Evolutionary conservation across 345 rosid species (phyloP).

Genomic region (Lepidium africanum): DNA sequence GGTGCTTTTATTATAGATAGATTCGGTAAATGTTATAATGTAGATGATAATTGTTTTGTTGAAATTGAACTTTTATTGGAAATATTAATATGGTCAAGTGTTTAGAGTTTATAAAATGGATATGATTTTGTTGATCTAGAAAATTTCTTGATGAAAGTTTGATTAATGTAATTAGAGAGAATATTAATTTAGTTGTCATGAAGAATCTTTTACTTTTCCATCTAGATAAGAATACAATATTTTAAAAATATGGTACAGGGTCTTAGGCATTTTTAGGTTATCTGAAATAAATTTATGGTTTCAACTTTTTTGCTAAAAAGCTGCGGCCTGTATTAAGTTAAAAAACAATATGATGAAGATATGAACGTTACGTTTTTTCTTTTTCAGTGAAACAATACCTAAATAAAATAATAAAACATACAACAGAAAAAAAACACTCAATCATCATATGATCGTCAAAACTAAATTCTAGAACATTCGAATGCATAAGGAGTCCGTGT

Average conservation of each 20-base stretch:
- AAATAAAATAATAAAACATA: neutral
- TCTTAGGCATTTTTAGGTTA: neutral
- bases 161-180: neutral
- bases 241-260: neutral
- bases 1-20: too few species aligned
- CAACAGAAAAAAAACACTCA: neutral
- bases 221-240: neutral
- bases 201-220: conserved; percentile 5
- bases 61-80: too few species aligned
- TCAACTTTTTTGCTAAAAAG: neutral
- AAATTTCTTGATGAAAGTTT: too few species aligned
- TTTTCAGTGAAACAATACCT: neutral
- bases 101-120: too few species aligned
- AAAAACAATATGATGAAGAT: neutral
- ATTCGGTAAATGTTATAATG: too few species aligned
- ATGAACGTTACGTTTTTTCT: neutral
- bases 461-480: conserved; percentile 1
- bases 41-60: too few species aligned
- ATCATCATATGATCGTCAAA: neutral
- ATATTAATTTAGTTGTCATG: neutral
- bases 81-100: too few species aligned
- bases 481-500: neutral
- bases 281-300: neutral
- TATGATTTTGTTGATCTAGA: too few species aligned
- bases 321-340: neutral